phyloP scores from a whole-genome alignment of 2,329 filamentous ascomycete species.

The Phoma sp. region DNA sequence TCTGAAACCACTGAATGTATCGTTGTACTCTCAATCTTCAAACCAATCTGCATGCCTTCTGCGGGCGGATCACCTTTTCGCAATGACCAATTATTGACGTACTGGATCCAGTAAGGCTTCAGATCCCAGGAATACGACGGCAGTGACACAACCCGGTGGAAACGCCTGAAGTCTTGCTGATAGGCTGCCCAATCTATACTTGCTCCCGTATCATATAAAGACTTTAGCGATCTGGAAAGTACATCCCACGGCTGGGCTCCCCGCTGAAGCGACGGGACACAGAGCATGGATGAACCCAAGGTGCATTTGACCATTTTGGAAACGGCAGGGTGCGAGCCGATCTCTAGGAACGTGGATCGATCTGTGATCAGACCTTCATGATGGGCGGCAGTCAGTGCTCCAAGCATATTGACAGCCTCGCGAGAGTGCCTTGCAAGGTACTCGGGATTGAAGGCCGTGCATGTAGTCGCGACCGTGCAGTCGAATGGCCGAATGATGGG shows the following conservation, averaged over 20 bases:
- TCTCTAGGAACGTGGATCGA: not conserved
- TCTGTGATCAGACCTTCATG: not conserved
- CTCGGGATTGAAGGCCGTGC: not conserved
- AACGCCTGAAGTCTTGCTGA: slow-evolving; percentile 39
- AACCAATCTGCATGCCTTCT: not conserved
- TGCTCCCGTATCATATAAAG: not conserved
- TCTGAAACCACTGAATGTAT: not conserved
- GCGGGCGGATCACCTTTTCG: slow-evolving; percentile 11
- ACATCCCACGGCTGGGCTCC: not conserved
- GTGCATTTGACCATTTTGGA: slow-evolving; percentile 60
- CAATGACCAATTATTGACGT: slow-evolving; percentile 44
- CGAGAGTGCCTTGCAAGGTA: slow-evolving; percentile 21
- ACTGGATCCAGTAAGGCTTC: slow-evolving; percentile 51
- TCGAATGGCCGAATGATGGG: not conserved
- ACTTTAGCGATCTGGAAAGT: not conserved
- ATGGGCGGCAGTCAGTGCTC: not conserved
- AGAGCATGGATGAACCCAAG: slow-evolving; percentile 56
- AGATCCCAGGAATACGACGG: slow-evolving; percentile 50
- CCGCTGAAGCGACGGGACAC: slow-evolving; percentile 1
- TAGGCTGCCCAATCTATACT: not conserved
- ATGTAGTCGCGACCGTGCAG: not conserved
- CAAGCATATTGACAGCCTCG: slow-evolving; percentile 21
- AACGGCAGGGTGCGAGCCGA: not conserved
- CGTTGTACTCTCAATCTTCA: not conserved
- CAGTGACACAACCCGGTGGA: slow-evolving; percentile 12